Conservation (phyloP, 148 eudicot species). For the Beta vulgaris region DNA sequence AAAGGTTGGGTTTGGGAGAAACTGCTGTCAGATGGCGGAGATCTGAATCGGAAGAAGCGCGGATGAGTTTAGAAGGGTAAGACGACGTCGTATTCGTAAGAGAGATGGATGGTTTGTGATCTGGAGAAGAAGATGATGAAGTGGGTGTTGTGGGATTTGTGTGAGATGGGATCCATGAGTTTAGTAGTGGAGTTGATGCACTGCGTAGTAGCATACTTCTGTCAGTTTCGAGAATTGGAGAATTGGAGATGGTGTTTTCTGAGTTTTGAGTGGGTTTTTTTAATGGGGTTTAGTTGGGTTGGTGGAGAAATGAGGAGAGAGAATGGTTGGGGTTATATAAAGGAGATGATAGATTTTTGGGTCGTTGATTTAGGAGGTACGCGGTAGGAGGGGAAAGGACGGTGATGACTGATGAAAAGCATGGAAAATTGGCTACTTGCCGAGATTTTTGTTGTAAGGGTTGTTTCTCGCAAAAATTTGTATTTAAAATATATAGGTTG, state of each 20-base stretch:
- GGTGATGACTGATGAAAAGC: too few relatives aligned
- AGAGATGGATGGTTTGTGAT: constrained; percentile 1
- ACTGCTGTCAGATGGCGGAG: constrained; percentile 25
- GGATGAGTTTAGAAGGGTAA: constrained; percentile 10
- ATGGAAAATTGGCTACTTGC: too few relatives aligned
- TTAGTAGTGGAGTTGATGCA: constrained; percentile 46
- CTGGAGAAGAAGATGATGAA: not conserved
- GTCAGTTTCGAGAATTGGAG: too few relatives aligned
- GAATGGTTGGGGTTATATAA: too few relatives aligned
- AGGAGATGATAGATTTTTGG: too few relatives aligned
- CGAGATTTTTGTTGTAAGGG: too few relatives aligned
- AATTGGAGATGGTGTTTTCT: not conserved
- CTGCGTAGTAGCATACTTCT: constrained; percentile 45
- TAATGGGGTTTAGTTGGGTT: too few relatives aligned
- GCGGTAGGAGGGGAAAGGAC: too few relatives aligned
- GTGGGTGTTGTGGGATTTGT: constrained; percentile 8
- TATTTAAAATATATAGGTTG: too few relatives aligned
- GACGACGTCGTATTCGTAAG: constrained; percentile 7
- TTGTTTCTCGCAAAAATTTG: too few relatives aligned
- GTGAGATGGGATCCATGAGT: constrained; percentile 33
- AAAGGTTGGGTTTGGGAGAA: constrained; percentile 9
- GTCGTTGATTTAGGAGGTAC: too few relatives aligned
- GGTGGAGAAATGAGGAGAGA: too few relatives aligned
- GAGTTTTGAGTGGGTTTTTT: not conserved
- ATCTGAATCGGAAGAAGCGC: constrained; percentile 46